A percentile compares a stretch with the other conserved stretches of the same genome.
These are phyloP conservation scores for Pythium dissotocum DNA, from an alignment of 352 stramenopile genomes.

Conservation along the genomic window DNA sequence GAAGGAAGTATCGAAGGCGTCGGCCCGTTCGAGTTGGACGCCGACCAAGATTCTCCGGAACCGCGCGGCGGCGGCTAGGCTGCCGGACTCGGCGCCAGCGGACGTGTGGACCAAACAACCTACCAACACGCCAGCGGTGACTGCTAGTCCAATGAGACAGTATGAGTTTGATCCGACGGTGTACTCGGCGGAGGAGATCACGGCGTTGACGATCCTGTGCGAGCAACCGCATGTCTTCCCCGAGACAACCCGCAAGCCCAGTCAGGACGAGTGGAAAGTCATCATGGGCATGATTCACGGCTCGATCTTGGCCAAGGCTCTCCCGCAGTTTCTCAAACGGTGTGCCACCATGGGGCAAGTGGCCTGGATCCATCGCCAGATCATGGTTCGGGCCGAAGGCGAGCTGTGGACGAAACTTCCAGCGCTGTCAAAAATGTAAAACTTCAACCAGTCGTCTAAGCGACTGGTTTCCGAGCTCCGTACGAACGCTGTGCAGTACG, in stretches of 20 bases:
- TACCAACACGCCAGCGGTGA: neutral
- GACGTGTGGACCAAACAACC: neutral
- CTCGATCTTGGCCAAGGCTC: neutral
- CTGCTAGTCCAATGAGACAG: neutral
- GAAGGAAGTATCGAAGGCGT: neutral
- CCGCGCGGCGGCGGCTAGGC: neutral
- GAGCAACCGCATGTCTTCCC: conserved; percentile 1
- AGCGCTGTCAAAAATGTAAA: neutral
- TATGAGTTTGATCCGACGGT: neutral
- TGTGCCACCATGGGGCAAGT: conserved; percentile 15
- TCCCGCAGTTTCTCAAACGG: conserved; percentile 23
- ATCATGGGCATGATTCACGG: conserved; percentile 14
- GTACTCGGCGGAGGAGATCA: neutral
- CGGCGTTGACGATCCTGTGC: neutral
- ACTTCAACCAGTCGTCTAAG: conserved; percentile 9
- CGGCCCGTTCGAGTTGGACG: neutral
- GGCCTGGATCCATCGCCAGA: conserved; percentile 10
- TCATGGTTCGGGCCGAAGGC: conserved; percentile 6
- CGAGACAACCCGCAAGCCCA: neutral
- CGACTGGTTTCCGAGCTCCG: neutral
- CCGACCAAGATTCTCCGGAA: neutral
- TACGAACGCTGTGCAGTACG: neutral
- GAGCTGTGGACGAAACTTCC: conserved; percentile 10
- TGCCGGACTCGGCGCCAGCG: neutral
- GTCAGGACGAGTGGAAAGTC: conserved; percentile 12